phyloP scores from a whole-genome alignment of 371 early-diverging fungal species.

The Syncephalastrum racemosum region DNA sequence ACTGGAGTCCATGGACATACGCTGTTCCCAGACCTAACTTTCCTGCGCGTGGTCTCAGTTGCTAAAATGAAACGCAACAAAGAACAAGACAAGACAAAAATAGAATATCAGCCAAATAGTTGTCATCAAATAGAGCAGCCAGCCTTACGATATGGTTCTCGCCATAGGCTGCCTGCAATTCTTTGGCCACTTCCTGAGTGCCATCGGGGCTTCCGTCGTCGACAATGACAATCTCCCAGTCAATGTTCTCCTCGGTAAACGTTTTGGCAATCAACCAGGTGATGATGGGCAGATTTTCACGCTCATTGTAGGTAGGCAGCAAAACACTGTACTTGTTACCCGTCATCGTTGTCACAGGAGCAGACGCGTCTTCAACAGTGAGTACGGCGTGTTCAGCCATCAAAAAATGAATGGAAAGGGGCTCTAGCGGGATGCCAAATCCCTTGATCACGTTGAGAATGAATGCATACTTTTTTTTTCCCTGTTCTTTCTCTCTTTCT shows the following conservation, averaged over 20 bases:
- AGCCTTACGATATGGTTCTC: slow-evolving; percentile 81
- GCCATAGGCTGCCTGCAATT: slow-evolving; percentile 86
- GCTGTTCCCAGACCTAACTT: slow-evolving; percentile 98
- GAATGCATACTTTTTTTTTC: too few species aligned
- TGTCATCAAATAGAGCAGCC: background rate
- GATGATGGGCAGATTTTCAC: slow-evolving; percentile 95
- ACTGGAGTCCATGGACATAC: slow-evolving; percentile 94
- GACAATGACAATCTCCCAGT: slow-evolving; percentile 97
- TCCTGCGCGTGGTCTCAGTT: slow-evolving; percentile 88
- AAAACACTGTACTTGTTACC: slow-evolving; percentile 84
- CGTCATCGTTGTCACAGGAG: slow-evolving; percentile 25
- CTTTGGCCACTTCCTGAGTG: slow-evolving; percentile 91
- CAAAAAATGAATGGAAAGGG: slow-evolving; percentile 5
- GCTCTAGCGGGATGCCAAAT: too few species aligned
- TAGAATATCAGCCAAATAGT: background rate
- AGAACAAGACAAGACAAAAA: background rate
- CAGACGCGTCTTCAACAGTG: slow-evolving; percentile 28
- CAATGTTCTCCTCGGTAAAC: slow-evolving; percentile 78
- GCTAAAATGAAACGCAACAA: slow-evolving; percentile 32
- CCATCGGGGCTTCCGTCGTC: slow-evolving; percentile 99
- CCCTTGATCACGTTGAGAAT: too few species aligned
- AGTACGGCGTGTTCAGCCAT: slow-evolving; percentile 40
- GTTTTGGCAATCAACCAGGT: slow-evolving; percentile 87
- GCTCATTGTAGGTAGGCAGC: slow-evolving; percentile 99
- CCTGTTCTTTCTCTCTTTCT: too few species aligned